These are phyloP conservation scores for Raddia distichophylla DNA, from an alignment of 176 grass and related monocot species.

Conservation along the genomic window DNA sequence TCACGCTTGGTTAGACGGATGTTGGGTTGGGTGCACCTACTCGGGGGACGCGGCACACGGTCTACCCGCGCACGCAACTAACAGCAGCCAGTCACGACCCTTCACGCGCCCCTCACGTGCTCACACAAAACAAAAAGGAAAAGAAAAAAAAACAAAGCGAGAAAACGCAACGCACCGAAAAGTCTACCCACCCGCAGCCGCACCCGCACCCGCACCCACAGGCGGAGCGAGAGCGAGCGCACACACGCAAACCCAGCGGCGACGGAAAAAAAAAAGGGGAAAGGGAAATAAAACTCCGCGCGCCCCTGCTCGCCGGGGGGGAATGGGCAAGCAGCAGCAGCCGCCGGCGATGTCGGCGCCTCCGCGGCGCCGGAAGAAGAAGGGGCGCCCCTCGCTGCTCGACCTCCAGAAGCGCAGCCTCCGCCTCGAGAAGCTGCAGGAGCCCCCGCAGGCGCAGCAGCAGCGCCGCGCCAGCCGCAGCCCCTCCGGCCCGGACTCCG, in stretches of 20 bases:
- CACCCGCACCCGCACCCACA: background rate
- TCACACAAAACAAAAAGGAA: background rate
- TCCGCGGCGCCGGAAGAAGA: slow-evolving; percentile 70
- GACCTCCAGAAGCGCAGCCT: slow-evolving; percentile 84
- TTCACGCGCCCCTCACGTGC: slow-evolving; percentile 35
- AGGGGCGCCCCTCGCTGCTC: slow-evolving; percentile 90
- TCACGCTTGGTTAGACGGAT: background rate
- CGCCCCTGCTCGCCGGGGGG: background rate
- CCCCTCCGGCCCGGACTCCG: slow-evolving; percentile 44
- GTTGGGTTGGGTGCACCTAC: background rate
- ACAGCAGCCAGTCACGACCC: background rate
- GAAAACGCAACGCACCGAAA: slow-evolving; percentile 40
- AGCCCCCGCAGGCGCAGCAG: slow-evolving; percentile 10
- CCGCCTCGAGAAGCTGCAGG: slow-evolving; percentile 60
- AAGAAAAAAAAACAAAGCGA: background rate
- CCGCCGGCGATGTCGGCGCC: slow-evolving; percentile 61
- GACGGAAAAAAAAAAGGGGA: slow-evolving; percentile 18
- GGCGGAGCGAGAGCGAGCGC: background rate
- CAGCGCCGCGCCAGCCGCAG: slow-evolving; percentile 51
- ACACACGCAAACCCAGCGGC: slow-evolving; percentile 46
- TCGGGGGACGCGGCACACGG: background rate
- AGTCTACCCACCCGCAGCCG: slow-evolving; percentile 50
- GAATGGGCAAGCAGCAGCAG: slow-evolving; percentile 87
- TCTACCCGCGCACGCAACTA: background rate
- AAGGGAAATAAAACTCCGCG: background rate